Base-by-base conservation (phyloP, 108 stramenopile species). In the Conticribra weissflogii region DNA sequence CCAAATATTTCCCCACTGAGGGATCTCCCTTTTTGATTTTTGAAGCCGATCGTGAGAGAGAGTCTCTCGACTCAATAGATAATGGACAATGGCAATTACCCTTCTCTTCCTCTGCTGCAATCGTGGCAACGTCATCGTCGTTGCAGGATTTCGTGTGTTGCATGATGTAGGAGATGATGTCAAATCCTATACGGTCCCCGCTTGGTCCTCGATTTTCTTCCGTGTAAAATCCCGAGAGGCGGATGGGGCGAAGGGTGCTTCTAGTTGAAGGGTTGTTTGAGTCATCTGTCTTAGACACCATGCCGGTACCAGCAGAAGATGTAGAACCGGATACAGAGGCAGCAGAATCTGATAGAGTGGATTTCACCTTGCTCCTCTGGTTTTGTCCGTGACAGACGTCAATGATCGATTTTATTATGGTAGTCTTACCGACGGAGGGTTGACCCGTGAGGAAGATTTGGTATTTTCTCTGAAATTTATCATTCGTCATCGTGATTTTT, bases 171-270 rank as follows among this genome's bases (percentile, higher is more conserved):
- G 30, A 46, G 4, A 62, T 33, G 4, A 62, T 41, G 17, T 62
- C 60, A 41, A 62, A 62, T 41, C 60, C 60, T 21, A 46, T 46
- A 21, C 60, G 3, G 17, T 18, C 45, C 15, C 60, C 60, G 17
- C 21, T 33, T 46, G 36, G 36, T 9, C 45, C 19, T 62, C 60
- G 60, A 18, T 33, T 34, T 62, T 62, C 60, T 62, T 62, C 60
- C 3, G 60, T 62, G 60, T 62, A 62, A 24, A 62, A 62, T 21
- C 60, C 60, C 18, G 17, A 17, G 7, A 62, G 18, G 2, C 9
- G 3, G 3, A 62, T 8, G n/a, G 41, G 9, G 19, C 8, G 27
- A 45, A 19, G 8, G 17, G 17, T 12, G 36, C 36, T 9, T 5
- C 12, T 41, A 12, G 5, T 41, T 5, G 36, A 41, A 41, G 36